Conservation (phyloP, 176 grass and related monocot genomes). For the Aegilops sharonensis region DNA sequence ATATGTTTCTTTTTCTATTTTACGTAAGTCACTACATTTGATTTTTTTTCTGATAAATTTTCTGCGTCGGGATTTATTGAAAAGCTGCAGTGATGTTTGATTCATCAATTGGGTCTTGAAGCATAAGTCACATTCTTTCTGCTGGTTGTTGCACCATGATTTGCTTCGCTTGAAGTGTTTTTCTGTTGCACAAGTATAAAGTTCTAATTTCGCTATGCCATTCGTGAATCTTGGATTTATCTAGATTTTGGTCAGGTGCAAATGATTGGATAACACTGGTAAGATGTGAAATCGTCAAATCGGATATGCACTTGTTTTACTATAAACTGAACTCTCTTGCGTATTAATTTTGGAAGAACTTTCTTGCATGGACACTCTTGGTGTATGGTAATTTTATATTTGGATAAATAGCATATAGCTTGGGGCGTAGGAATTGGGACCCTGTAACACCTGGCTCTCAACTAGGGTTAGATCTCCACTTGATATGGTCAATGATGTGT, state of each 20-base stretch:
- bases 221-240: not conserved
- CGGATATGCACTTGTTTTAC: not conserved
- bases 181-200: not conserved
- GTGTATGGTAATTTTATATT: not conserved
- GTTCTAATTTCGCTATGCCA: not conserved
- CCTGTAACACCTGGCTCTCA: not conserved
- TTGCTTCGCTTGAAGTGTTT: not conserved
- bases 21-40: not conserved
- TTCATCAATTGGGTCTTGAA: not conserved
- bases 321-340: not conserved
- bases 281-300: slow-evolving; percentile 1
- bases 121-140: not conserved
- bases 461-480: not conserved
- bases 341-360: not conserved
- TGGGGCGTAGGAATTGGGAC: not conserved
- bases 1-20: not conserved
- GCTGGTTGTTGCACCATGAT: not conserved
- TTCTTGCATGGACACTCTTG: not conserved
- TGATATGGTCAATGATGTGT: not conserved
- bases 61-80: not conserved
- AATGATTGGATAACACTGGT: not conserved
- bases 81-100: not conserved
- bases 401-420: not conserved
- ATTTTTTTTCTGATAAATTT: not conserved
- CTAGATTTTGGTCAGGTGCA: not conserved